These are phyloP conservation scores for Psophocarpus tetragonolobus DNA, from an alignment of 306 rosid species.

Conservation along the genomic window DNA sequence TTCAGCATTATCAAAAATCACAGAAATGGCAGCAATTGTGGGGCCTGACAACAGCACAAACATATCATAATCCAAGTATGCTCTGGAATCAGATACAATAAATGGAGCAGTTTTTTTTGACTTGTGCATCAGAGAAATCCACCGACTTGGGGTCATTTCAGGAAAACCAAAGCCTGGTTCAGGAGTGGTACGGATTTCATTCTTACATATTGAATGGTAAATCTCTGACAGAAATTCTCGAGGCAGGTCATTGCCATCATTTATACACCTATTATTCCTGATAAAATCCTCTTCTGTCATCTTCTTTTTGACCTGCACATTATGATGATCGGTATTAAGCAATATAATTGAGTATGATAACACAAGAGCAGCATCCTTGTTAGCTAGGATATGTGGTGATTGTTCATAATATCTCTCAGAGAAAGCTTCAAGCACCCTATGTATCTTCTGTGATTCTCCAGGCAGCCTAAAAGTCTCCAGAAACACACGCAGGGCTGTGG, in stretches of 20 bases:
- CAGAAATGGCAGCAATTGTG: conserved; percentile 89
- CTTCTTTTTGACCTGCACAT: conserved; percentile 84
- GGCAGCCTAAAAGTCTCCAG: conserved; percentile 84
- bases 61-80: conserved; percentile 83
- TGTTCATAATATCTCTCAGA: conserved; percentile 92
- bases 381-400: conserved; percentile 70
- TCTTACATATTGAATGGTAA: conserved; percentile 80
- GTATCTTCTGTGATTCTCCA: conserved; percentile 95
- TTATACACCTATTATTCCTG: conserved; percentile 75
- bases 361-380: conserved; percentile 90
- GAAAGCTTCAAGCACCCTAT: conserved; percentile 91
- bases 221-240: conserved; percentile 73
- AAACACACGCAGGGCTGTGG: conserved; percentile 76
- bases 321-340: conserved; percentile 96
- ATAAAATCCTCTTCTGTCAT: conserved; percentile 94
- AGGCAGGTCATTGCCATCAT: conserved; percentile 84
- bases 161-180: conserved; percentile 83
- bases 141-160: conserved; percentile 82
- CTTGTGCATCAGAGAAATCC: conserved; percentile 83
- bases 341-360: conserved; percentile 78
- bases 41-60: conserved; percentile 82
- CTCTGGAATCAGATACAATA: conserved; percentile 69
- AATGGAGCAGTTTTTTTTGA: conserved; percentile 70
- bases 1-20: conserved; percentile 85
- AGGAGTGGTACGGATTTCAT: conserved; percentile 81